Evolutionary conservation across 2,329 filamentous ascomycete species (phyloP).

Genomic region (Sporothrix brasiliensis): DNA sequence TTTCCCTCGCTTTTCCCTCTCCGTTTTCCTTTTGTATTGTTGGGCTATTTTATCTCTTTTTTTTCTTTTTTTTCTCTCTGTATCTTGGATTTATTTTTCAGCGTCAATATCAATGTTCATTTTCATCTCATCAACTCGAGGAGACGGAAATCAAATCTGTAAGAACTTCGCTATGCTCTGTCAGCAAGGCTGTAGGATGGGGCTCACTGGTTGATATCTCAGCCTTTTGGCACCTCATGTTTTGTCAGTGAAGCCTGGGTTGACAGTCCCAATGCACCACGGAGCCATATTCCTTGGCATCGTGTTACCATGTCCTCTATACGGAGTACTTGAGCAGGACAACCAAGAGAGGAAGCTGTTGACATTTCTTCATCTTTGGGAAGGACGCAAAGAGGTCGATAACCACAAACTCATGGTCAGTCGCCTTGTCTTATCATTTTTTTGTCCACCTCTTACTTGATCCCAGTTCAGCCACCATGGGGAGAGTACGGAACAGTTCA

Average conservation of each 20-base stretch:
- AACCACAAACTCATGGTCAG: neutral
- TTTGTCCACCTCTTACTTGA: neutral
- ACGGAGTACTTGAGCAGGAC: neutral
- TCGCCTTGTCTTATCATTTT: no score
- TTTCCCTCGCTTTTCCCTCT: neutral
- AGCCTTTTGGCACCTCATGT: neutral
- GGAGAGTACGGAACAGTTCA: neutral
- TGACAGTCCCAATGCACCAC: neutral
- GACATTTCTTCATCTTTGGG: neutral
- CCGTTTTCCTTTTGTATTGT: neutral
- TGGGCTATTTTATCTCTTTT: neutral
- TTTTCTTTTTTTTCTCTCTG: neutral
- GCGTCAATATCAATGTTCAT: neutral
- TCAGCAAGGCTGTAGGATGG: neutral
- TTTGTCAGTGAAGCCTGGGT: no score
- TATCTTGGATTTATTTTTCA: slow-evolving; percentile 3
- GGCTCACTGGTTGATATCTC: neutral
- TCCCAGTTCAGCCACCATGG: neutral
- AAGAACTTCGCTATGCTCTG: neutral
- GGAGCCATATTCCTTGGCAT: neutral
- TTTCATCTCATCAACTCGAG: neutral
- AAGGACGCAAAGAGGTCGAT: neutral
- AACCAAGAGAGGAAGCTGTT: neutral
- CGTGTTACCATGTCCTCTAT: neutral
- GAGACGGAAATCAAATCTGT: neutral